Conservation (phyloP, 345 rosid species). For the Moringa oleifera region DNA sequence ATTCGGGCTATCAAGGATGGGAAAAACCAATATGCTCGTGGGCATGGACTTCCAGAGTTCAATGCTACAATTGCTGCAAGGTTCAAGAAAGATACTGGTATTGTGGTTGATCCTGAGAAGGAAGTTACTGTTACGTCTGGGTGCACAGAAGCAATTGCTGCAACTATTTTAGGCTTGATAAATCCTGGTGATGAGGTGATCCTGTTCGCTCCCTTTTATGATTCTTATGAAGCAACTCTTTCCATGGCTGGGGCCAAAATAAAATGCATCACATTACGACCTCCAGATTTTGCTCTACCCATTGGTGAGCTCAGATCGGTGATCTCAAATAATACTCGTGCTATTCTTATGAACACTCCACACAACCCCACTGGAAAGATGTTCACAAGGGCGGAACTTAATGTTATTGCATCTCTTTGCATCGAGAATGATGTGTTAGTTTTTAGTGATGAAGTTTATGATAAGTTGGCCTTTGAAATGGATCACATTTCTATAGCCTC, state of each 20-base stretch:
- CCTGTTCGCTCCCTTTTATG: constrained; percentile 86
- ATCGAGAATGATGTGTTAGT: constrained; percentile 82
- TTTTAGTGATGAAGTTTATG: constrained; percentile 86
- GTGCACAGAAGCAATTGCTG: constrained; percentile 95
- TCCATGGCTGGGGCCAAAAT: constrained; percentile 96
- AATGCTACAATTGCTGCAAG: constrained; percentile 64
- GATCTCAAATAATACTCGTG: constrained; percentile 67
- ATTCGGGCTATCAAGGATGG: constrained; percentile 86
- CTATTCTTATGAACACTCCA: constrained; percentile 81
- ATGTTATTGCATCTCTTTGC: constrained; percentile 66
- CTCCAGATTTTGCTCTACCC: constrained; percentile 74
- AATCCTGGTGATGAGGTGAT: constrained; percentile 96
- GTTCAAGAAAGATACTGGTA: constrained; percentile 70
- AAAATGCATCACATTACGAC: constrained; percentile 67
- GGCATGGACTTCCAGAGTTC: constrained; percentile 64
- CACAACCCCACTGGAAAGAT: constrained; percentile 97
- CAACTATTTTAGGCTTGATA: constrained; percentile 73
- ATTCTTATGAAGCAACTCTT: constrained; percentile 90
- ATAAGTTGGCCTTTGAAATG: constrained; percentile 83
- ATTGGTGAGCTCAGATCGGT: constrained; percentile 70
- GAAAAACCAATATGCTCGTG: constrained; percentile 96
- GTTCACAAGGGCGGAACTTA: constrained; percentile 76
- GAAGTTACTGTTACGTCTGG: constrained; percentile 93
- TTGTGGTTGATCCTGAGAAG: constrained; percentile 75
- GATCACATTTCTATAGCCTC: constrained; percentile 93